Evolutionary conservation across 805 yeast genomes (phyloP).

Genomic region (Brettanomyces nanus): DNA sequence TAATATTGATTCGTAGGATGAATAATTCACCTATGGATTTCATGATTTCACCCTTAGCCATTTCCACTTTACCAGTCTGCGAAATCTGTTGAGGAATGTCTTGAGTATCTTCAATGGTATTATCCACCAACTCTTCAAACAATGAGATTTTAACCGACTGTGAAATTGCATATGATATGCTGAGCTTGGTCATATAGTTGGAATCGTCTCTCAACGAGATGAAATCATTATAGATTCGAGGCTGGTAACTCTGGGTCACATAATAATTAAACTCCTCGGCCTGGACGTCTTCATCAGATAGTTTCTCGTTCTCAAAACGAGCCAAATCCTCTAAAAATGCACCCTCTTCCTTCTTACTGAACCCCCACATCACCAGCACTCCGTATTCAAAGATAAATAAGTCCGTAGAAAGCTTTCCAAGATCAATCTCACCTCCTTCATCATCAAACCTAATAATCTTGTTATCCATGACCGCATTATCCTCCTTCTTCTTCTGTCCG

Average conservation of each 20-base stretch:
- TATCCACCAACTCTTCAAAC: conserved; percentile 92
- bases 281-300: conserved; percentile 87
- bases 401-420: conserved; percentile 70
- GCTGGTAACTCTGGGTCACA: conserved; percentile 89
- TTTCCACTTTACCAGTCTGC: conserved; percentile 85
- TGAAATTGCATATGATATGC: conserved; percentile 92
- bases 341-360: conserved; percentile 71
- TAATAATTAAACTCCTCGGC: conserved; percentile 93
- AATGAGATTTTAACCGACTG: conserved; percentile 93
- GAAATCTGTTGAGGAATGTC: conserved; percentile 97
- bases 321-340: conserved; percentile 78
- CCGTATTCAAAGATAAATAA: conserved; percentile 92
- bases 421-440: conserved; percentile 92
- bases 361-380: conserved; percentile 97
- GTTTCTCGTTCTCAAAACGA: conserved; percentile 85
- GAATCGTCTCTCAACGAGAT: conserved; percentile 84
- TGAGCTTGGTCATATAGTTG: conserved; percentile 85
- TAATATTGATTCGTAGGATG: conserved; percentile 74
- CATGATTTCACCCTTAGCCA: conserved; percentile 94
- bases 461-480: conserved; percentile 16
- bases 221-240: conserved; percentile 91
- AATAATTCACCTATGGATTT: conserved; percentile 94
- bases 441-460: conserved; percentile 65
- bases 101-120: conserved; percentile 94
- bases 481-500: conserved; percentile 5